Conservation (phyloP, 352 stramenopile species). For the Phytophthora podocarpi region DNA sequence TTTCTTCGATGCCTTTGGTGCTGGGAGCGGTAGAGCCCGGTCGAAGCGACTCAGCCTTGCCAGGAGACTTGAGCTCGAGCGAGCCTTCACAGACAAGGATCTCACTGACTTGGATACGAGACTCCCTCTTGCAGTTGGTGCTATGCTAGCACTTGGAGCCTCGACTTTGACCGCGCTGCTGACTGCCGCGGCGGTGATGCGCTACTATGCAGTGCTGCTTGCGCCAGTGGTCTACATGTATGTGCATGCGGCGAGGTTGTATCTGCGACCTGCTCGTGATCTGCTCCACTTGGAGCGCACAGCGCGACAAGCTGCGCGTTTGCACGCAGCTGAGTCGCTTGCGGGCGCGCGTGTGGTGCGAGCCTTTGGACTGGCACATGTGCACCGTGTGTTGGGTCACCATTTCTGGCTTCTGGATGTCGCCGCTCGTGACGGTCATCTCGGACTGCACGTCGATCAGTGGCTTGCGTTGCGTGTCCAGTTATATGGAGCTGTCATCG, state of each 20-base stretch:
- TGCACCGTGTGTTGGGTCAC: slow-evolving; percentile 60
- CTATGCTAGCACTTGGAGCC: slow-evolving; percentile 80
- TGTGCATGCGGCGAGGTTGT: slow-evolving; percentile 49
- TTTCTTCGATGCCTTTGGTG: slow-evolving; percentile 94
- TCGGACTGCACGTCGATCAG: slow-evolving; percentile 60
- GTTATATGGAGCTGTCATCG: slow-evolving; percentile 60
- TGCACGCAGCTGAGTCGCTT: slow-evolving; percentile 59
- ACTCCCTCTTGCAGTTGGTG: slow-evolving; percentile 60
- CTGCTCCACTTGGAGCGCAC: slow-evolving; percentile 65
- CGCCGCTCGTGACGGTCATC: slow-evolving; percentile 60
- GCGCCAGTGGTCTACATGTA: slow-evolving; percentile 89
- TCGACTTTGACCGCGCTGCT: slow-evolving; percentile 83
- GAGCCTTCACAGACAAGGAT: slow-evolving; percentile 91
- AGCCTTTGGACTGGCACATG: slow-evolving; percentile 65
- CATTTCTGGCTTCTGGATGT: slow-evolving; percentile 69
- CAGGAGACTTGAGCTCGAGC: slow-evolving; percentile 37
- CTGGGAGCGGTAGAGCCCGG: slow-evolving; percentile 31
- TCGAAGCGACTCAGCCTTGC: slow-evolving; percentile 39
- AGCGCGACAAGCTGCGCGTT: slow-evolving; percentile 56
- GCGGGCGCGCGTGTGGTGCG: slow-evolving; percentile 64
- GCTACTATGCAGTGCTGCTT: slow-evolving; percentile 83
- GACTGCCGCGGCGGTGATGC: slow-evolving; percentile 81
- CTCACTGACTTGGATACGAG: slow-evolving; percentile 94
- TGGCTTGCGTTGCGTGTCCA: slow-evolving; percentile 73
- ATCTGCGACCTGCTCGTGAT: slow-evolving; percentile 69